Evolutionary conservation across 2,329 filamentous ascomycete genomes (phyloP).

Genomic region (Sporothrix pallida): DNA sequence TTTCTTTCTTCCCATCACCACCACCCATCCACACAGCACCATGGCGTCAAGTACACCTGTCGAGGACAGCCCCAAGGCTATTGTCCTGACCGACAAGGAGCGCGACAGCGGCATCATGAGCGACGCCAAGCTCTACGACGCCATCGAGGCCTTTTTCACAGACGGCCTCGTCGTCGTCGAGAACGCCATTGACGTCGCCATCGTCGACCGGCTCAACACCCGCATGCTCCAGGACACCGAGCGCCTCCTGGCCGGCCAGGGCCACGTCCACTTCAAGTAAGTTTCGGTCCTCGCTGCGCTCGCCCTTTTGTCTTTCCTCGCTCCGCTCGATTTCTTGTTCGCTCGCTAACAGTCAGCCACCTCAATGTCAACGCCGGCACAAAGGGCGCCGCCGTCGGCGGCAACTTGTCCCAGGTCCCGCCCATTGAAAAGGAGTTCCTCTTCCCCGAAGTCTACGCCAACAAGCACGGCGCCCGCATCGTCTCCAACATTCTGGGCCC

Average conservation of each 20-base stretch:
- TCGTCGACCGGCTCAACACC: constrained; percentile 43
- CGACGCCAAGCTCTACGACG: constrained; percentile 41
- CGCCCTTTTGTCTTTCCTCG: background rate
- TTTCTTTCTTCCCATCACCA: no score
- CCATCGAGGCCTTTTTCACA: constrained; percentile 41
- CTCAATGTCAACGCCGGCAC: constrained; percentile 37
- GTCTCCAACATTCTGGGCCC: constrained; percentile 39
- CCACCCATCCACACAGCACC: background rate
- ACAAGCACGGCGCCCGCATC: constrained; percentile 40
- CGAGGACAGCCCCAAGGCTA: constrained; percentile 30
- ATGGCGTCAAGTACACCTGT: constrained; percentile 24
- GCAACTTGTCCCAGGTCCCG: constrained; percentile 40
- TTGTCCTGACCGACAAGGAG: constrained; percentile 40
- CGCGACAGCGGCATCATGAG: constrained; percentile 39
- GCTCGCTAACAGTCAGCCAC: constrained; percentile 31
- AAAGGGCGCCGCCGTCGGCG: constrained; percentile 38
- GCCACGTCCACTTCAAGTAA: constrained; percentile 35
- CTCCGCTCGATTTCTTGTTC: background rate
- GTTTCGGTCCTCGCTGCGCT: background rate
- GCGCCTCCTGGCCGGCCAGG: constrained; percentile 38
- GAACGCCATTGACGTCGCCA: constrained; percentile 40
- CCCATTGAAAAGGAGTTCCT: constrained; percentile 36
- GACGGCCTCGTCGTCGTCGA: constrained; percentile 41
- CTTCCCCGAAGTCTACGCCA: constrained; percentile 41
- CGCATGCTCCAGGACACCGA: constrained; percentile 40